Base-by-base conservation (phyloP, 495 filamentous ascomycete species). In the Chaetomium fimeti region DNA sequence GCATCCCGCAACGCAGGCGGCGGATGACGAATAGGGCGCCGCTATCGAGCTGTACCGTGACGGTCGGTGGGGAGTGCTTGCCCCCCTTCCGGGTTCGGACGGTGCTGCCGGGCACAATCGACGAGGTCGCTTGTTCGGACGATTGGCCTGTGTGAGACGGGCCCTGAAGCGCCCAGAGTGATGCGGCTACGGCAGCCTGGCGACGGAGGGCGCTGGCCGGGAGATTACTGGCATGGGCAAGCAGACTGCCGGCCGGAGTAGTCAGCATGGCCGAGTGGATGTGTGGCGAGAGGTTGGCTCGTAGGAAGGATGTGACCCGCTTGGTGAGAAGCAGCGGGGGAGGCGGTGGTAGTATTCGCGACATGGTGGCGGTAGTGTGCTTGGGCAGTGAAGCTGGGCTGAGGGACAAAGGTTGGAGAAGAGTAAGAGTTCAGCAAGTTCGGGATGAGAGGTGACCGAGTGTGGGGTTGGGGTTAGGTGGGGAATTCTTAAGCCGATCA, bases 311-410 rank as follows among this genome's bases (percentile, higher is more conserved):
- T 29, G 78, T 79, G 40, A 82, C 75, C 40, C 78, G 76, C 65
- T 81, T 80, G 24, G 75, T 78, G 52, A 82, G 75, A 60, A 82
- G 77, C 58, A 82, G 74, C 22, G 80, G 77, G 28, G 79, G 79
- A 16, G 77, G 76, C 27, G 61, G 61, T 12, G 67, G 68, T 52
- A 70, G 61, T 28, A 45, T 28, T 64, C 54, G 57, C 29, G 69
- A 69, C 63, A 65, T 61, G 45, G 60, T 57, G 51, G 25, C 20
- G 40, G 40, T 54, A 4, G 32, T 8, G 62, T 8, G 25, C n/a
- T 38, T 9, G 22, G 49, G 42, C 2, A 22, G 2, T 47, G 43
- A 43, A 43, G 40, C 40, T 16, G 40, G 16, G 40, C 11, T 43
- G 40, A 13, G 2, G 15, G 11, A 11, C 40, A 16, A 43, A 36